phyloP scores from a whole-genome alignment of 2,329 filamentous ascomycete species.

The Xylaria sp. region DNA sequence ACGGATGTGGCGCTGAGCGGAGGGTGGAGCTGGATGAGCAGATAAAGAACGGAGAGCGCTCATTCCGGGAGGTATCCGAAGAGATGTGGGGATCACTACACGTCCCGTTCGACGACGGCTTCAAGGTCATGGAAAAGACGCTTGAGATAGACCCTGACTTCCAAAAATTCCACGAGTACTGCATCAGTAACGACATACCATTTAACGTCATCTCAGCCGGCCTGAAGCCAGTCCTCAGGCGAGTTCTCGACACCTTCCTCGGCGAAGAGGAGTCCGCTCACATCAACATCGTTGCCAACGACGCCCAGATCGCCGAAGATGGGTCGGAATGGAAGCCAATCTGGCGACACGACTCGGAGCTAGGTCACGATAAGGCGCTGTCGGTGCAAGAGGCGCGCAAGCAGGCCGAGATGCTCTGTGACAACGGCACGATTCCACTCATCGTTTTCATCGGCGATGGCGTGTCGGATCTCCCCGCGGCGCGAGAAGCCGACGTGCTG shows the following conservation, averaged over 20 bases:
- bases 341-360: slow-evolving; percentile 71
- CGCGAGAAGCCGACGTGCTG: slow-evolving; percentile 72
- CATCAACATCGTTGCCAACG: slow-evolving; percentile 76
- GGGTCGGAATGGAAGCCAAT: slow-evolving; percentile 71
- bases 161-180: slow-evolving; percentile 71
- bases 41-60: slow-evolving; percentile 71
- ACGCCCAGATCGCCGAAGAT: slow-evolving; percentile 67
- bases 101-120: slow-evolving; percentile 74
- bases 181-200: slow-evolving; percentile 68
- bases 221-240: slow-evolving; percentile 70
- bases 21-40: slow-evolving; percentile 69
- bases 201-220: slow-evolving; percentile 78
- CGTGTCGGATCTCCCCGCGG: slow-evolving; percentile 73
- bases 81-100: slow-evolving; percentile 76
- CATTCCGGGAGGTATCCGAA: slow-evolving; percentile 75
- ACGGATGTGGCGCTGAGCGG: slow-evolving; percentile 68
- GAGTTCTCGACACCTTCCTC: slow-evolving; percentile 71
- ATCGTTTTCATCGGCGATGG: slow-evolving; percentile 78
- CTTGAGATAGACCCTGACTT: slow-evolving; percentile 74
- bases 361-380: slow-evolving; percentile 74
- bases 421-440: slow-evolving; percentile 70
- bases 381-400: slow-evolving; percentile 71
- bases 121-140: slow-evolving; percentile 69
- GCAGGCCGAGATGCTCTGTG: slow-evolving; percentile 59
- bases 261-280: slow-evolving; percentile 67